Conservation (phyloP, 495 filamentous ascomycete species). For the Neurospora sp. region DNA sequence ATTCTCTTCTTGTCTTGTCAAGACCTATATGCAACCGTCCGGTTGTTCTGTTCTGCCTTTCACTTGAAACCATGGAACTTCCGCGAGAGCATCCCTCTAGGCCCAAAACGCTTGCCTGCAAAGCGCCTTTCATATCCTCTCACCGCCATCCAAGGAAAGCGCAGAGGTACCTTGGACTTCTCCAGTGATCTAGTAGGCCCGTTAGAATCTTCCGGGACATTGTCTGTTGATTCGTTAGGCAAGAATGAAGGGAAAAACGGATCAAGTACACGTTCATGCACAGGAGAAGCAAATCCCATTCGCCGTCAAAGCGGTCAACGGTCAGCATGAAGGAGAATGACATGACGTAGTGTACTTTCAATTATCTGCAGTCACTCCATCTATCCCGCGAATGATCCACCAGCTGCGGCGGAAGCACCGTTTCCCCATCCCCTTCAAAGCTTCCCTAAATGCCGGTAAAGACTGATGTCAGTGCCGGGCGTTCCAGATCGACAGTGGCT, state of each 20-base stretch:
- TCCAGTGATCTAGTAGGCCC: background rate
- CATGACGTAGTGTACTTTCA: background rate
- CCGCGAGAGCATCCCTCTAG: no score
- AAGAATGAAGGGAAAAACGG: background rate
- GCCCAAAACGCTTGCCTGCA: no score
- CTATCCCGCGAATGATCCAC: background rate
- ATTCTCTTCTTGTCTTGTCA: background rate
- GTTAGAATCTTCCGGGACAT: background rate
- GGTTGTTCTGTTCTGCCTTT: background rate
- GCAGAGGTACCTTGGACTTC: background rate
- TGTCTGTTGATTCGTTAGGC: background rate
- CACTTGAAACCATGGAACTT: background rate
- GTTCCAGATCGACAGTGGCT: background rate
- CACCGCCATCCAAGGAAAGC: background rate
- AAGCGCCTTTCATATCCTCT: background rate
- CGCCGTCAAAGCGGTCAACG: background rate
- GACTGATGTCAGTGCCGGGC: background rate
- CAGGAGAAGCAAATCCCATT: background rate
- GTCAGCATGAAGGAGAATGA: accelerated
- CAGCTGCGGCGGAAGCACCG: background rate
- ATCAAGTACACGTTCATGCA: no score
- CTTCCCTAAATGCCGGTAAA: background rate
- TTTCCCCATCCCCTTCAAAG: background rate
- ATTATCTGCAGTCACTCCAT: background rate
- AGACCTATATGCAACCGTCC: background rate